Evolutionary conservation across 1,284 basidiomycete genomes (phyloP), one percentile per base, ranked within the genome.

Genomic region (Hortiboletus rubellus): DNA sequence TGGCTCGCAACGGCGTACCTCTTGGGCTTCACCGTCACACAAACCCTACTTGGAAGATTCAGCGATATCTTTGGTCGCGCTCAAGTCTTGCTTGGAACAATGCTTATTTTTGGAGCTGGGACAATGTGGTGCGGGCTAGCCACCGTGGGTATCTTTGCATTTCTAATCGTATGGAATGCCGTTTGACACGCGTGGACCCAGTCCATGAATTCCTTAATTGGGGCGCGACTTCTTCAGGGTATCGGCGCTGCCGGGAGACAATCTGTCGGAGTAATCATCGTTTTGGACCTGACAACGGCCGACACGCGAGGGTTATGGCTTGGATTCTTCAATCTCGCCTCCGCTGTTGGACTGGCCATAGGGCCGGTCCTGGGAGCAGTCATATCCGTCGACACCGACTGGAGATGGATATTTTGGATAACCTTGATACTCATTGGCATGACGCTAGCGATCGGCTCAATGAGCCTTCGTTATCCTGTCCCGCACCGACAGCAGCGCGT

Each of bases 361-460:
- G 70, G 70, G 1, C 70, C 70, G 1, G 67, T 71, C 40, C 50
- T 71, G 5, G 70, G 70, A 8, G 70, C 70, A 6, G 31, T 73
- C 56, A 57, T 71, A 42, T 75, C 70, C 34, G 59, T 70, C 38
- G 55, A 72, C 22, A 27, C 60, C 8, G 11, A 60, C 30, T 72
- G 70, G 70, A 60, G 70, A 45, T 72, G 70, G 70, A 34, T 72
- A n/a, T 72, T 72, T 54, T 74, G 70, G 71, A 72, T 72, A 52
- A 72, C 70, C 0, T 45, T 72, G 43, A 63, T 75, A 5, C 66
- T 72, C 51, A 74, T 73, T 18, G 65, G 54, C n/a, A 17, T 73
- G 3, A 72, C 71, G 8, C 37, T 75, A n/a, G 36, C 33, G 15
- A 47, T 72, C 14, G 72, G 71, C 17, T 55, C 66, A 14, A 24